Base-by-base conservation (phyloP, 129 eudicot species). In the Escallonia rubra region DNA sequence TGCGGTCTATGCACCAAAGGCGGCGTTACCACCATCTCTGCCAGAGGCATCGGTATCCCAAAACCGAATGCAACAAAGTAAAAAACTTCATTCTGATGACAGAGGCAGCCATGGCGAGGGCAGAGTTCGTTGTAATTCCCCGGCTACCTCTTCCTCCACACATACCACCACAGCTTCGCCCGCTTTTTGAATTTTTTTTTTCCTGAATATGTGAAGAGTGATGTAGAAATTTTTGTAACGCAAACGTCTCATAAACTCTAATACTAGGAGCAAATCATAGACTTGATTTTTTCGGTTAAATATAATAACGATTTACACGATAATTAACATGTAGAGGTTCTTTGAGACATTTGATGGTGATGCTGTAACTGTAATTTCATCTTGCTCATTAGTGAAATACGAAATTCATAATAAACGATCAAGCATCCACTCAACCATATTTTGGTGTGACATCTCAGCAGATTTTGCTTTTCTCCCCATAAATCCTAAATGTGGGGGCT, bases 81-180 rank as follows among this genome's bases (percentile, higher is more conserved):
- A 56, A 65, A 16, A 38, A 47, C 60, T 73, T n/a, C 69, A 71
- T 42, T 78, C 82, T 0, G 79, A 71, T 16, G 82, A 60, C 40
- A 65, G 73, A 46, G 86, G 75, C 9, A 67, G 82, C 43, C 85
- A 46, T 49, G 76, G 79, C 44, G 86, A 73, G 8, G 75, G 73
- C 1, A 73, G 16, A 12, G 64, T 14, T 52, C 71, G 57, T 40
- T 72, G 68, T 16, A 73, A 70, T 63, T 92, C 98, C 6, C 89
- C 86, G 0, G 59, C 87, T 7, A 63, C 87, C 43, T 86, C 95
- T 52, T 91, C 93, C 12, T 88, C 98, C 76, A 81, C 90, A 0
- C 89, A 86, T 53, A 81, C 94, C 57, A 81, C 87, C 59, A 81
- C 87, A 0, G 81, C 86, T 4, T 88, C 95, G 2, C 90, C 70